phyloP scores from a whole-genome alignment of 345 rosid genomes.

The Dipteronia sinensis region DNA sequence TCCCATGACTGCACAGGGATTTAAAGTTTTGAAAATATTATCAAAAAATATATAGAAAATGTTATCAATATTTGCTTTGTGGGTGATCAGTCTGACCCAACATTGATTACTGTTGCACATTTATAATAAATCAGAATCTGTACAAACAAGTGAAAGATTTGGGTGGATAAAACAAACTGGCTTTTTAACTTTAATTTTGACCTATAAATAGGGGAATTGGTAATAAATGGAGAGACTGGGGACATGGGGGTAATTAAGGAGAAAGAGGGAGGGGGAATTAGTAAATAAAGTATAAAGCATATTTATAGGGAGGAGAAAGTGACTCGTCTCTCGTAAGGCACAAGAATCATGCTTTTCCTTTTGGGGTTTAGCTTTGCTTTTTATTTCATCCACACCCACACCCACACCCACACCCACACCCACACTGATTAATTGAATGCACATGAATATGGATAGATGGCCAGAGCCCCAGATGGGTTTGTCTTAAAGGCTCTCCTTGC shows the following conservation, averaged over 20 bases:
- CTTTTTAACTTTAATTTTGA: no score
- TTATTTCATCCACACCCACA: conserved; percentile 11
- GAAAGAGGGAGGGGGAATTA: conserved; percentile 13
- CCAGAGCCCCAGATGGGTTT: conserved; percentile 51
- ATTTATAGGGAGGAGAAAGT: conserved; percentile 29
- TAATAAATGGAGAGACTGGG: neutral
- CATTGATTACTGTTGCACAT: neutral
- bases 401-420: conserved; percentile 28
- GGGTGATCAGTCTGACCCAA: neutral
- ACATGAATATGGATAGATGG: conserved; percentile 48
- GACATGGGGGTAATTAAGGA: conserved; percentile 14
- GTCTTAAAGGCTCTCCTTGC: conserved; percentile 37
- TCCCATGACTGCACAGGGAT: neutral
- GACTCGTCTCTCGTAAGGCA: conserved; percentile 40
- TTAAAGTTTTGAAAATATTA: no score
- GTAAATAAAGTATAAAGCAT: conserved; percentile 14
- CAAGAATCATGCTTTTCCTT: conserved; percentile 55
- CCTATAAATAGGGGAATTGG: neutral
- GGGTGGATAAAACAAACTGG: neutral
- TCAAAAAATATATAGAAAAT: no score
- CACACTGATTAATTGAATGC: conserved; percentile 47
- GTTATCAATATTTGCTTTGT: no score
- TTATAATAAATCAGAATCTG: neutral
- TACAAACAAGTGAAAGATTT: neutral
- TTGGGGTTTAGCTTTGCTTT: conserved; percentile 39